Evolutionary conservation across 106 monocot species (phyloP), one percentile per base, ranked within the genome.

Genomic region (Platanthera guangdongensis): DNA sequence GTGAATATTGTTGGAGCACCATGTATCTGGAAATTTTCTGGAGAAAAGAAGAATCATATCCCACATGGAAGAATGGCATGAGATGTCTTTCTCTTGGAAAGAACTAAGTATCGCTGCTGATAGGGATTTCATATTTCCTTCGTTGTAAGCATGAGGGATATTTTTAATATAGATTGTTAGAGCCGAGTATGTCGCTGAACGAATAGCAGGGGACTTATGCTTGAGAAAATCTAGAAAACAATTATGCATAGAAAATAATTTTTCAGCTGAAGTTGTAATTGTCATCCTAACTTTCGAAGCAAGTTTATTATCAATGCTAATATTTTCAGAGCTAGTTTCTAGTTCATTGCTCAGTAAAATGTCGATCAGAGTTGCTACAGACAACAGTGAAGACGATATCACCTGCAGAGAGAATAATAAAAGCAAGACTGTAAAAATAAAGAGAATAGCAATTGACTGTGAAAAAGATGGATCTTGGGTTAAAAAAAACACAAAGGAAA

Each of bases 11-110:
- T 78, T 80, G 50, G 78, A 53, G 14, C 73, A 87, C 93, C 90
- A 96, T 81, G 80, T 76, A 45, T 86, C 83, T 57, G 85, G 93
- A 77, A 93, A 89, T 76, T 79, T 93, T 76, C 68, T 85, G 8
- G 85, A 90, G 82, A 93, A 93, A 54, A 87, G 77, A 62, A 96
- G 64, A 78, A 96, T 72, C 89, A 87, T 89, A 77, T 93, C 93
- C 96, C 93, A 96, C 96, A 96, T 96, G 79, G 96, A 81, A 68
- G 87, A 90, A 85, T 96, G 96, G 76, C 96, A 96, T 47, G 84
- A 84, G 21, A 84, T 60, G 74, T 96, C 93, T 76, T 93, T 96
- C 72, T 96, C 96, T 80, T 87, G 84, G 68, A 96, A 89, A 55
- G 87, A 80, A 84, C 89, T 86, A 81, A 96, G 91, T 79, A 96